Evolutionary conservation across 31 red algal species (phyloP).

Genomic region (Odonthalia washingtoniensis): DNA sequence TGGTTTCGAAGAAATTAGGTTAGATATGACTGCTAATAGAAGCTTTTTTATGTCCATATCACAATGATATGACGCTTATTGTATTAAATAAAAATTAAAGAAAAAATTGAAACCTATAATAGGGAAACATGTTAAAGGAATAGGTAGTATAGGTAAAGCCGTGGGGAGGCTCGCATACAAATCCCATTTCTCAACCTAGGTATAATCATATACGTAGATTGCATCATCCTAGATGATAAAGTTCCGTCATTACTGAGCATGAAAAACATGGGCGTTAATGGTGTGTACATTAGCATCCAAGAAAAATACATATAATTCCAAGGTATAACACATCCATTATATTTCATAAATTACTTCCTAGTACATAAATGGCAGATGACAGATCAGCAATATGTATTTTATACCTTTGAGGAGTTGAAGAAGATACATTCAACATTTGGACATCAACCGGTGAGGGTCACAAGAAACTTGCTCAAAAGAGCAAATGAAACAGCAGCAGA

Average conservation of each 20-base stretch:
- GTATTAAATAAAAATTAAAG: not conserved
- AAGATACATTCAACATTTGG: slow-evolving; percentile 33
- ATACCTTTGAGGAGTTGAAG: slow-evolving; percentile 26
- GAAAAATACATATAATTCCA: not conserved
- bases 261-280: slow-evolving; percentile 44
- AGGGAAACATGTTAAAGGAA: not conserved
- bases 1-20: slow-evolving; percentile 12
- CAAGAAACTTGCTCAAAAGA: not conserved
- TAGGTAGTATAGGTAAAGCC: slow-evolving; percentile 8
- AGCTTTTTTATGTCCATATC: slow-evolving; percentile 1
- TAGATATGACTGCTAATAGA: slow-evolving; percentile 26
- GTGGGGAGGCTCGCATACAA: not conserved
- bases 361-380: slow-evolving; percentile 6
- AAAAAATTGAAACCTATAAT: not conserved
- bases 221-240: slow-evolving; percentile 11
- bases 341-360: slow-evolving; percentile 35
- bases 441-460: not conserved
- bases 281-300: slow-evolving; percentile 41
- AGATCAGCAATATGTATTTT: slow-evolving; percentile 5
- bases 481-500: not conserved
- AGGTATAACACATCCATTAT: not conserved
- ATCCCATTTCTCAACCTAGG: slow-evolving; percentile 28
- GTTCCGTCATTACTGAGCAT: slow-evolving; percentile 28
- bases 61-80: slow-evolving; percentile 34
- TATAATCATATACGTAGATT: slow-evolving; percentile 24